These are phyloP conservation scores for Pyrrhoderma noxium DNA, from an alignment of 1,284 basidiomycete genomes.

Conservation along the genomic window DNA sequence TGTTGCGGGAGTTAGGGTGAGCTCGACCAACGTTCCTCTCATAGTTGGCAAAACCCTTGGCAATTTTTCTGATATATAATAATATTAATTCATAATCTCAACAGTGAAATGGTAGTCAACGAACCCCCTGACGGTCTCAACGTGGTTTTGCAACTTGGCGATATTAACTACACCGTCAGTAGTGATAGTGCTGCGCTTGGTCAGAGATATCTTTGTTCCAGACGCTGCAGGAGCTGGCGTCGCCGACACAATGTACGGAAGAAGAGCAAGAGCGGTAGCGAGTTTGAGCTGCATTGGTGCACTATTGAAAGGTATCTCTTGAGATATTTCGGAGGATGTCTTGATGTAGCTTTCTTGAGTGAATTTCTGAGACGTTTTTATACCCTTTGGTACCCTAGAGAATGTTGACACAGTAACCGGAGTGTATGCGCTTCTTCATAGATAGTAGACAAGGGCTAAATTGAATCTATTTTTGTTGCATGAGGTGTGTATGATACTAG, in stretches of 20 bases:
- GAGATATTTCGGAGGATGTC: neutral
- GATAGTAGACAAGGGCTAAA: too few species aligned
- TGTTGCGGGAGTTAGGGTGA: conserved; percentile 13
- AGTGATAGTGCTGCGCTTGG: conserved; percentile 4
- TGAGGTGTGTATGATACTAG: too few species aligned
- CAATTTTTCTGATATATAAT: conserved; percentile 11
- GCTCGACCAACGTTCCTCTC: conserved; percentile 16
- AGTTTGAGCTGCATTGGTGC: conserved; percentile 16
- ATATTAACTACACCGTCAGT: conserved; percentile 16
- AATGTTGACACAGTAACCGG: too few species aligned
- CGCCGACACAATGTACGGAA: conserved; percentile 15
- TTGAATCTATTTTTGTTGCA: too few species aligned
- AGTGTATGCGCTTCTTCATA: too few species aligned
- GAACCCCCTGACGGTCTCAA: conserved; percentile 9
- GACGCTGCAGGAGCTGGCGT: conserved; percentile 1
- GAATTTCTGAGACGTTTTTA: too few species aligned
- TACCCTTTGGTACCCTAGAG: too few species aligned
- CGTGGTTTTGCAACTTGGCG: conserved; percentile 9
- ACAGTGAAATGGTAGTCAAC: neutral
- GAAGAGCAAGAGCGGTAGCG: conserved; percentile 13
- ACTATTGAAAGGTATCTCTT: neutral
- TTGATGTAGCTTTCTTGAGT: too few species aligned
- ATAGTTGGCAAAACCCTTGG: conserved; percentile 14
- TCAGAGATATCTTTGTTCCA: conserved; percentile 19
- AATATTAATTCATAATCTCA: neutral